phyloP scores from a whole-genome alignment of 345 rosid genomes.

The Schrenkiella parvula region DNA sequence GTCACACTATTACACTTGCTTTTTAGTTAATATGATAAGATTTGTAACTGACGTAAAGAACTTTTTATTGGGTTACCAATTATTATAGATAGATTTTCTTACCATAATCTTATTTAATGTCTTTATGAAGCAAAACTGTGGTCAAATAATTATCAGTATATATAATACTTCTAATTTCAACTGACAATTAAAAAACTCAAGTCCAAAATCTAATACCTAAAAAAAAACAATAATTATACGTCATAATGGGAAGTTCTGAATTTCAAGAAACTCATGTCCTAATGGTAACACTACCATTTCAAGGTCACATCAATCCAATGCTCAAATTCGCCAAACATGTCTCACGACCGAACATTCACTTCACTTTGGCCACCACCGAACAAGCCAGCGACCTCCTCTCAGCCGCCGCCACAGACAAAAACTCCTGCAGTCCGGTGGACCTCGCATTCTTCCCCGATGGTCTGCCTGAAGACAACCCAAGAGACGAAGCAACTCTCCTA shows the following conservation, averaged over 20 bases:
- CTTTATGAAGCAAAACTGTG: not conserved
- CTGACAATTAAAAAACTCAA: not conserved
- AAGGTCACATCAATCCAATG: slow-evolving; percentile 28
- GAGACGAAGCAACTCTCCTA: not conserved
- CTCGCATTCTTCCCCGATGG: slow-evolving; percentile 49
- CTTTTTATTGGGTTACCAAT: not conserved
- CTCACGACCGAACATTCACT: slow-evolving; percentile 35
- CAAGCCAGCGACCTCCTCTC: slow-evolving; percentile 32
- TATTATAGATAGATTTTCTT: not conserved
- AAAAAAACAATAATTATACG: not conserved
- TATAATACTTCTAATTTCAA: not conserved
- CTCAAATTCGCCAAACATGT: slow-evolving; percentile 46
- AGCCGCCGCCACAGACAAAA: not conserved
- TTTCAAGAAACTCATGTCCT: slow-evolving; percentile 34
- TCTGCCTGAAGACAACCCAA: slow-evolving; percentile 30
- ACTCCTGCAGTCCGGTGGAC: not conserved
- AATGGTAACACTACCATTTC: slow-evolving; percentile 37
- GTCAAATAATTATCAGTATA: not conserved
- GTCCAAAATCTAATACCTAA: not conserved
- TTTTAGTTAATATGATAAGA: not conserved
- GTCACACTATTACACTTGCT: not conserved
- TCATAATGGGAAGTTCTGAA: slow-evolving; percentile 20
- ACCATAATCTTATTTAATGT: not conserved
- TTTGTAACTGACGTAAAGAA: not conserved
- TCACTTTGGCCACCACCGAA: slow-evolving; percentile 49